A percentile compares a stretch with the other conserved stretches of the same genome.
phyloP scores from a whole-genome alignment of 345 rosid species.

The Sisymbrium altissimum region DNA sequence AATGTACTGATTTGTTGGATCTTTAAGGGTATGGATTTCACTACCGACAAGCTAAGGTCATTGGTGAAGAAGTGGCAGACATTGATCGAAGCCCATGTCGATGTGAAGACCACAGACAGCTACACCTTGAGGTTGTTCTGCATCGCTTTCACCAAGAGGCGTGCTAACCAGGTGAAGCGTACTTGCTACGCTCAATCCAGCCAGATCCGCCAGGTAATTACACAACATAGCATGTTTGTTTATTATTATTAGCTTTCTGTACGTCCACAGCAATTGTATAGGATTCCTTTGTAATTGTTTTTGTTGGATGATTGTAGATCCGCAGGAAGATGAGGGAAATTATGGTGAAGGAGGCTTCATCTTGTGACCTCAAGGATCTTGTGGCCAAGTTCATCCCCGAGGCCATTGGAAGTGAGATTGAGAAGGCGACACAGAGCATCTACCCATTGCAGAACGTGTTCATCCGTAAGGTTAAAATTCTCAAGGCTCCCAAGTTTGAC shows the following conservation, averaged over 20 bases:
- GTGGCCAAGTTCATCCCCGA: slow-evolving; percentile 81
- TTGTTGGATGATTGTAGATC: slow-evolving; percentile 41
- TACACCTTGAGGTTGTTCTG: slow-evolving; percentile 86
- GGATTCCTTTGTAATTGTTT: background rate
- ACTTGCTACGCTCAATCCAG: slow-evolving; percentile 94
- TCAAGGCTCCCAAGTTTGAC: slow-evolving; percentile 94
- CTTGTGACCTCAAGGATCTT: slow-evolving; percentile 80
- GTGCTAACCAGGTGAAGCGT: slow-evolving; percentile 88
- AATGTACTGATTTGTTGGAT: background rate
- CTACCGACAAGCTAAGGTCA: slow-evolving; percentile 91
- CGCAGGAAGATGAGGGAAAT: slow-evolving; percentile 90
- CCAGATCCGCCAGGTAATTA: slow-evolving; percentile 63
- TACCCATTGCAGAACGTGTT: slow-evolving; percentile 88
- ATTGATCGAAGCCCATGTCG: slow-evolving; percentile 86
- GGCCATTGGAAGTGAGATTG: slow-evolving; percentile 79
- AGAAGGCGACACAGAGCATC: slow-evolving; percentile 68
- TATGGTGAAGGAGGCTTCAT: slow-evolving; percentile 69
- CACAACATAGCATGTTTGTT: background rate
- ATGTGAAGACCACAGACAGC: slow-evolving; percentile 87
- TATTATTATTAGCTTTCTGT: background rate
- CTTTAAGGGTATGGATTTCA: slow-evolving; percentile 83
- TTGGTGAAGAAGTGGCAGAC: slow-evolving; percentile 94
- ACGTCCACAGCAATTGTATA: background rate
- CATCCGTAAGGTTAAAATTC: slow-evolving; percentile 85
- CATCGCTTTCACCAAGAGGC: slow-evolving; percentile 88